Evolutionary conservation across 352 stramenopile species (phyloP).

Genomic region (Globisporangium solare): DNA sequence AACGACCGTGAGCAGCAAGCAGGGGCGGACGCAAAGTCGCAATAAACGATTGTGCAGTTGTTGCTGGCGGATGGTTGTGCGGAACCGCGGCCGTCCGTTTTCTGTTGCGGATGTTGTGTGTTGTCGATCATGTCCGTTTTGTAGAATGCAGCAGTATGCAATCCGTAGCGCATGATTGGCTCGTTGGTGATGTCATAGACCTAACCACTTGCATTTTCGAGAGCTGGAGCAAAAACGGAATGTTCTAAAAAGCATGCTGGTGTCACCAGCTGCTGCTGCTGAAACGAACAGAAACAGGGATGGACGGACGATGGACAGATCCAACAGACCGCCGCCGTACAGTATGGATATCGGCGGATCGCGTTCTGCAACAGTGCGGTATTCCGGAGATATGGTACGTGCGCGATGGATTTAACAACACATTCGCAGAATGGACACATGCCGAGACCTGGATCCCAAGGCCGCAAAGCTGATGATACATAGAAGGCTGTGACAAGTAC

Average conservation of each 20-base stretch:
- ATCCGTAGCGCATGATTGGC: neutral
- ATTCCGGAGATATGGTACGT: too few relatives aligned
- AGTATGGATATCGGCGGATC: neutral
- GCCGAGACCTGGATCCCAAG: too few relatives aligned
- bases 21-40: neutral
- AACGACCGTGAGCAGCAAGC: neutral
- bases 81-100: neutral
- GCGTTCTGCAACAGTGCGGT: too few relatives aligned
- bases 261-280: neutral
- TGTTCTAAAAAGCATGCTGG: slow-evolving; percentile 6
- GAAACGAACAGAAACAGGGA: slow-evolving; percentile 4
- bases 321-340: too few relatives aligned
- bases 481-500: too few relatives aligned
- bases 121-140: neutral
- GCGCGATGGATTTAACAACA: too few relatives aligned
- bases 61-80: slow-evolving; percentile 8
- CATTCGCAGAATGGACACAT: too few relatives aligned
- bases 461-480: too few relatives aligned
- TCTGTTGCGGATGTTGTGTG: neutral
- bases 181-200: neutral
- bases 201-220: neutral
- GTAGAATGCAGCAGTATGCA: slow-evolving; percentile 2
- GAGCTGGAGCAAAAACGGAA: slow-evolving; percentile 1
- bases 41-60: neutral
- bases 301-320: neutral